Evolutionary conservation across 108 stramenopile genomes (phyloP), one percentile per base, ranked within the genome.

Genomic region (Fragilariopsis cylindrus): DNA sequence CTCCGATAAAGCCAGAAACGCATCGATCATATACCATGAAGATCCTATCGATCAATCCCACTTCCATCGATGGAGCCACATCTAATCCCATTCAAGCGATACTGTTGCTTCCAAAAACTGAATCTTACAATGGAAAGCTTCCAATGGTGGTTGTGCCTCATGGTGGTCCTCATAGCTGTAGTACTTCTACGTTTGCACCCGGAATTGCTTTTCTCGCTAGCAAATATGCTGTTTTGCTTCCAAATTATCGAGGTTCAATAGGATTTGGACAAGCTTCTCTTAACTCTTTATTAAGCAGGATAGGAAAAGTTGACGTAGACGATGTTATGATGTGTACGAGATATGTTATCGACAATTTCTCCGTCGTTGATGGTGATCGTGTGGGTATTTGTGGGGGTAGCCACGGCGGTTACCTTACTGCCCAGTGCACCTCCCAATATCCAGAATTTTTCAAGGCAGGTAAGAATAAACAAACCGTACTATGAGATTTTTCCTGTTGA

Each of bases 361-460:
- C 76, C 77, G 41, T 3, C 75, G 60, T 89, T 3, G 87, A 94
- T 73, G 47, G 73, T 4, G 66, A 60, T 7, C 74, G 84, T 7
- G 71, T 95, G 50, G 92, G 90, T 13, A 83, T 97, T 54, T 89
- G 89, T 65, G 96, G 96, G 57, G 96, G 96, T 3, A 88, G 86
- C 15, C 98, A 98, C 76, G 98, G 98, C 64, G 97, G 97, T 9
- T 98, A 92, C 77, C 73, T 98, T n/a, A 85, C 87, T 5, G 89
- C 81, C 13, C 94, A 96, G 75, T 77, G 89, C 42, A 85, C 89
- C 8, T 92, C 84, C 3, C 90, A 94, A 81, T 83, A 92, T 69
- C 96, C 97, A 3, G 84, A 88, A 7, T 60, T 96, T 19, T 98
- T 96, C 89, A 88, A 93, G 76, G 93, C 84, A 65, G 65, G 65